Base-by-base conservation (phyloP, 2,329 filamentous ascomycete species). In the Ophiostoma montium region DNA sequence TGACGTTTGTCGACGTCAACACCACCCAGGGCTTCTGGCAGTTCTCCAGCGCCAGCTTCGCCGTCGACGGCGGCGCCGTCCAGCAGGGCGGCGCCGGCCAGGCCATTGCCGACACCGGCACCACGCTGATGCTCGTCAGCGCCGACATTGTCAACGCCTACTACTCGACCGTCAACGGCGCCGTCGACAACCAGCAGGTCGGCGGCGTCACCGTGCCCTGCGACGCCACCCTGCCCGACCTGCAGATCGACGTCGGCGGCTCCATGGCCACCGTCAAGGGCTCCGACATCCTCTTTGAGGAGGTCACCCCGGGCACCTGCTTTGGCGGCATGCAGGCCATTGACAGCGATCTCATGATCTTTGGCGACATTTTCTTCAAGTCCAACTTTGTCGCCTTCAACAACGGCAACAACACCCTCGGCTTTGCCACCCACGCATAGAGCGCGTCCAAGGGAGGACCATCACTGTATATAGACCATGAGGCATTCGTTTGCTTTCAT, bases 261-360 rank as follows among this genome's bases (percentile, higher is more conserved):
- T 63, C 58, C 61, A 75, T 71, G 70, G 78, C 78, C 15, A 71
- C 64, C 35, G 66, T 80, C 33, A 70, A 69, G 50, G 76, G 75
- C 6, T 59, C 60, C 21, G 67, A 74, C 46, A 69, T 79, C 54
- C 71, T 69, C 55, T 82, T 78, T 55, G 68, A 72, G 2, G 57
- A 64, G 27, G 64, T 77, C 10, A 64, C 69, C 43, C 66, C 66
- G 46, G 68, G 69, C 38, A 75, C 68, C 49, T 86, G 82, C 67
- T 84, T 82, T 56, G 82, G 80, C 52, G 81, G 80, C 56, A 64
- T 86, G 16, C 82, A 86, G 65, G 70, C 73, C 31, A 76, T 74
- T 43, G 67, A 70, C 1, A 65, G 66, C 13, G 64, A 66, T 27
- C 62, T 82, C 35, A 75, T 80, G 62, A 79, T 86, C 59, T 78